phyloP scores from a whole-genome alignment of 306 rosid species.

The Ziziphus jujuba region DNA sequence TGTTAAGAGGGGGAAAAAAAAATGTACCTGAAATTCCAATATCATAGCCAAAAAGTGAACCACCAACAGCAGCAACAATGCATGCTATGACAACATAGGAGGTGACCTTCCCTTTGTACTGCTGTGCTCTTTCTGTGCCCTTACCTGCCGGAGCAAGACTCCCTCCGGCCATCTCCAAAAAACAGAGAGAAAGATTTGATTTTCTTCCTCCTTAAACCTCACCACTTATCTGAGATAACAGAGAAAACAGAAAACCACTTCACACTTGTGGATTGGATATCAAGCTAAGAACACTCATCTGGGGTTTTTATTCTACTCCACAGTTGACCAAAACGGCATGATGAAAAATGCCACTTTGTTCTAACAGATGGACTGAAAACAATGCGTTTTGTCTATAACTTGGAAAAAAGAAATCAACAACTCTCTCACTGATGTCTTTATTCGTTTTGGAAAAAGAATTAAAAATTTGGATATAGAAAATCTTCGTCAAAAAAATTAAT shows the following conservation, averaged over 20 bases:
- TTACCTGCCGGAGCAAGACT: conserved; percentile 43
- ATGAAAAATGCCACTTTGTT: too few species aligned
- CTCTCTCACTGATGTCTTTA: too few species aligned
- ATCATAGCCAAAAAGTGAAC: conserved; percentile 80
- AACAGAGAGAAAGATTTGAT: too few species aligned
- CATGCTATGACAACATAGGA: conserved; percentile 65
- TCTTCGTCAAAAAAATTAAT: too few species aligned
- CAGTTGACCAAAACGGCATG: neutral
- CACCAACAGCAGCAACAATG: conserved; percentile 77
- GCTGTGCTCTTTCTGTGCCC: conserved; percentile 64
- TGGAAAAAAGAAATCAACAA: too few species aligned
- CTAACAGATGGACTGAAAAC: too few species aligned
- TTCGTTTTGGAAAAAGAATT: too few species aligned
- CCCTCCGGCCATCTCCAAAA: conserved; percentile 75
- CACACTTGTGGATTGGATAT: neutral
- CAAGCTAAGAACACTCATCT: neutral
- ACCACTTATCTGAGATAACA: neutral
- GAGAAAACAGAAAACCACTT: neutral
- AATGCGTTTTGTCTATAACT: too few species aligned
- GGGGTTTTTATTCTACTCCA: neutral
- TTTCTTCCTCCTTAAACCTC: conserved; percentile 13
- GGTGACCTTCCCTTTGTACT: conserved; percentile 65
- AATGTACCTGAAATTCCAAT: conserved; percentile 77
- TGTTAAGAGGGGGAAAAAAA: neutral
- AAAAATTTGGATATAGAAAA: too few species aligned